Conservation (phyloP, 2,329 filamentous ascomycete species). For the Herpotrichia juniperi region DNA sequence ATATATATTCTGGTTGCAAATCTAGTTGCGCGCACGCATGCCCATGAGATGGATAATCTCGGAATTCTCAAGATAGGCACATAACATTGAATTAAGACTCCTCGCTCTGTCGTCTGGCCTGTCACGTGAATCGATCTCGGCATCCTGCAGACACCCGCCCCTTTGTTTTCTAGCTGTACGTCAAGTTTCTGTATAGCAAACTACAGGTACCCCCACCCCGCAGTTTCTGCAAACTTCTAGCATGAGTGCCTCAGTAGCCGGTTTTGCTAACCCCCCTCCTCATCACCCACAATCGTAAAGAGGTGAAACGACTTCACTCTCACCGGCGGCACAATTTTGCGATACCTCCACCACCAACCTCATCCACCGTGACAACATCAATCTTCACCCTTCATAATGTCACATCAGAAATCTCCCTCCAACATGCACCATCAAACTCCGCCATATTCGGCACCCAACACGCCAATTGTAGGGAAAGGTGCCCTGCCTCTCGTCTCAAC, state of each 20-base stretch:
- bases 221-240: neutral
- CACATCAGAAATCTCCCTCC: neutral
- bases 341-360: neutral
- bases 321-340: neutral
- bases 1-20: too few relatives aligned
- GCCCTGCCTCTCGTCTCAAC: neutral
- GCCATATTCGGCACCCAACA: constrained; percentile 8
- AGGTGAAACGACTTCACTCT: neutral
- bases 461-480: neutral
- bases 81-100: too few relatives aligned
- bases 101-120: too few relatives aligned
- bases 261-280: neutral
- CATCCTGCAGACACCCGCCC: neutral
- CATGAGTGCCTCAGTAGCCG: neutral
- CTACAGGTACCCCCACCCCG: constrained; percentile 3
- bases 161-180: neutral
- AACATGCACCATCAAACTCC: constrained; percentile 8
- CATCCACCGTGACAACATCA: neutral
- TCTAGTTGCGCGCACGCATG: too few relatives aligned
- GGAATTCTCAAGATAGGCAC: too few relatives aligned
- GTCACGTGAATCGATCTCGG: too few relatives aligned
- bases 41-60: too few relatives aligned
- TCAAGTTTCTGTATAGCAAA: neutral
- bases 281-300: neutral
- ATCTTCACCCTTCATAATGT: neutral